Evolutionary conservation across 2,329 filamentous ascomycete species (phyloP), one percentile per base, ranked within the genome.

Genomic region (Phoma sp.): DNA sequence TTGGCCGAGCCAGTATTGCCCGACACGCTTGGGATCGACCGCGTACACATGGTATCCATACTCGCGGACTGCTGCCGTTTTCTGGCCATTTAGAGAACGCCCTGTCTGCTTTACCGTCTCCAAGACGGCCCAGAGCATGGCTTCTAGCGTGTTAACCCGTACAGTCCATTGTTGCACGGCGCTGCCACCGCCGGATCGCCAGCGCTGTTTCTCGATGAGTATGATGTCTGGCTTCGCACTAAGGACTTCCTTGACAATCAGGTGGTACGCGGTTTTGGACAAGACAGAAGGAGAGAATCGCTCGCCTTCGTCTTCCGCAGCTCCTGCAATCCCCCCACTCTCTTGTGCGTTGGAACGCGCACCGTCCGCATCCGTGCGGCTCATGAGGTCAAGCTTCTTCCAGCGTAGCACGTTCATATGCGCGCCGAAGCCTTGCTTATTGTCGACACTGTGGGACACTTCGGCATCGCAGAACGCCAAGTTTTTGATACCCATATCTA

Each of bases 401-500:
- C 72, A 75, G 22, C 61, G 61, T 14, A 60, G 8, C 7, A 74
- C 45, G 4, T 66, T 44, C 69, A 74, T 71, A 1, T 50, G 52
- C 0, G 66, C 55, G 18, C 41, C 22, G 23, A 54, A 45, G 18
- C 7, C n/a, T 10, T 23, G 33, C 11, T 22, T 29, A 2, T 37
- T 11, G 7, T 11, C 8, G 7, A n/a, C 13, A 35, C 49, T 32
- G 27, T 47, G 47, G 7, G 61, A 42, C 1, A 82, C 67, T 14
- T 75, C 66, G 29, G 90, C 72, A 57, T 90, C 80, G 60, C 89
- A 89, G 69, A 86, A 91, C 1, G 90, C 90, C 4, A 96, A 78
- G 70, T 96, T 96, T 38, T 85, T 86, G 61, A 96, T 89, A 4
- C 91, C 91, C 85, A 95, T 89, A 71, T 96, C 91, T 58, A 96